Evolutionary conservation across 2,329 filamentous ascomycete genomes (phyloP), one percentile per base, ranked within the genome.

Genomic region (Alternaria infectoria): DNA sequence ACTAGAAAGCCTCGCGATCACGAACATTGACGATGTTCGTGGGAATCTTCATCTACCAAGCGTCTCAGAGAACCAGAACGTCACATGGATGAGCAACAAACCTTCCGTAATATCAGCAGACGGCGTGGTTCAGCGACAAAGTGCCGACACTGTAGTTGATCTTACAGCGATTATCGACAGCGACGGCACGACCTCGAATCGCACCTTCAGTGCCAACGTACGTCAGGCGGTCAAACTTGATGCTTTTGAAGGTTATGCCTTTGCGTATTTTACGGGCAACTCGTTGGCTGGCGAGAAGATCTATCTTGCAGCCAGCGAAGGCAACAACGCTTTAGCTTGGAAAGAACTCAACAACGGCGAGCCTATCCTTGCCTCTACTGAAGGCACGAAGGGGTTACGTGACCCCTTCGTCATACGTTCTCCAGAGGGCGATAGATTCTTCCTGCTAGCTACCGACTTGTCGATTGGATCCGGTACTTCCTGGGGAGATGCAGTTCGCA

Each of bases 361-460:
- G 58, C 83, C 85, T 0, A 79, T 84, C 5, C 69, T 87, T 8
- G 79, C 77, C 4, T 86, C 84, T 0, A 80, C 77, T 0, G 59
- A 80, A 47, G 85, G 85, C 43, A 86, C 85, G 0, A 81, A 76
- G 23, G 85, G 85, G 3, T 69, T 87, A 5, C 80, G 85, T 13
- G 85, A 87, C 62, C 85, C 85, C 1, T 87, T 86, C 61, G 74
- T 87, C 47, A 85, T 87, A 21, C 81, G 85, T 12, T 84, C 84
- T 0, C 79, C 73, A 0, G 84, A 86, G 25, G 84, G 85, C 0
- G 80, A 81, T n/a, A 85, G 78, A 5, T 86, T 86, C 61, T 87
- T 80, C 54, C 69, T 87, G 13, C 78, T 87, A 17, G 85, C 85
- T 0, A 87, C 85, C 0, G 85, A 86, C 57, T 76, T 87, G 0